These are phyloP conservation scores for Lentinus brumalis DNA, from an alignment of 768 basidiomycete species.

Conservation along the genomic window DNA sequence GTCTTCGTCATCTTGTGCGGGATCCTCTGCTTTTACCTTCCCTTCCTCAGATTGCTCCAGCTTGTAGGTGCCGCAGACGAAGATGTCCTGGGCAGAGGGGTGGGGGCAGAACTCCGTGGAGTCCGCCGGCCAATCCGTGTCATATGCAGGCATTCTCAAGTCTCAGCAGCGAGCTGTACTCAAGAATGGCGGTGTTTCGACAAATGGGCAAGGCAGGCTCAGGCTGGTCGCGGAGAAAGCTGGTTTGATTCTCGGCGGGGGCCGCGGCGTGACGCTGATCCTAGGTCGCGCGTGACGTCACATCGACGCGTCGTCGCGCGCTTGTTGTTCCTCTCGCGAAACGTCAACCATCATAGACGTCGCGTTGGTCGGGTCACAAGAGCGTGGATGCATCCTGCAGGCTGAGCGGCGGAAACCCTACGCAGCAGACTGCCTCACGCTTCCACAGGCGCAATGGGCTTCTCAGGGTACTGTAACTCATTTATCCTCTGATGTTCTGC, in stretches of 20 bases:
- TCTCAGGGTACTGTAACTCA: conserved; percentile 6
- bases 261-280: not conserved
- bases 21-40: not conserved
- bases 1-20: conserved; percentile 10
- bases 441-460: conserved; percentile 6
- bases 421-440: too few species aligned
- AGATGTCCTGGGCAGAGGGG: conserved; percentile 54
- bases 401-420: too few species aligned
- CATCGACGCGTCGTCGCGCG: not conserved
- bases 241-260: not conserved
- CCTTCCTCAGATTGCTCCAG: conserved; percentile 45
- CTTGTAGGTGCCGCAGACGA: conserved; percentile 93
- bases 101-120: conserved; percentile 90
- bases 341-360: not conserved
- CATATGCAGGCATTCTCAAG: conserved; percentile 32
- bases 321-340: not conserved
- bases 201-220: too few species aligned
- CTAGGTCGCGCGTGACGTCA: conserved; percentile 5
- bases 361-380: not conserved
- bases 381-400: too few species aligned
- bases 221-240: not conserved
- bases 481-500: not conserved
- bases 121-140: conserved; percentile 87
- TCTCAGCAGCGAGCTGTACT: not conserved
- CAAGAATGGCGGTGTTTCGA: not conserved